These are phyloP conservation scores for Glycine soja DNA, from an alignment of 306 rosid species.

Conservation along the genomic window DNA sequence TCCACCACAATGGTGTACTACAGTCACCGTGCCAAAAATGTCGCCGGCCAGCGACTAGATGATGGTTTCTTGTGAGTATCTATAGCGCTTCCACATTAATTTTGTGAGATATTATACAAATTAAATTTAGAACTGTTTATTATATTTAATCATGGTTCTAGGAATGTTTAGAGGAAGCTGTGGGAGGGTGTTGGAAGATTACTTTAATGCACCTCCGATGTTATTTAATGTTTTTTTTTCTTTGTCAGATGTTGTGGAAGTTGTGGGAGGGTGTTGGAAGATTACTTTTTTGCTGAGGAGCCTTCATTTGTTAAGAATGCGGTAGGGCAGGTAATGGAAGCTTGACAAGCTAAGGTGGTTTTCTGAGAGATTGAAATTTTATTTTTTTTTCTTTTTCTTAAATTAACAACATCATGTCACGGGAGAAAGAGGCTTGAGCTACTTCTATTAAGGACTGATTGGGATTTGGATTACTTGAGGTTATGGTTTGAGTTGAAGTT, in stretches of 20 bases:
- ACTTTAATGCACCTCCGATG: background rate
- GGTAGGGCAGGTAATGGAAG: constrained; percentile 37
- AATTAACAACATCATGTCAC: too few relatives aligned
- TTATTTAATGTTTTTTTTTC: background rate
- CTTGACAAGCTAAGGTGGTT: background rate
- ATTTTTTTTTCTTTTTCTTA: background rate
- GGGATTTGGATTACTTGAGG: too few relatives aligned
- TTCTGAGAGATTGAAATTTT: background rate
- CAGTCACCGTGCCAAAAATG: too few relatives aligned
- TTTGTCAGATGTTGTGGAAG: constrained; percentile 36
- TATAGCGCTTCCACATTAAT: background rate
- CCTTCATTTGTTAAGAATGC: constrained; percentile 40
- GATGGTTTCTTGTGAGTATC: constrained; percentile 45
- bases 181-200: too few relatives aligned
- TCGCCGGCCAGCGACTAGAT: background rate
- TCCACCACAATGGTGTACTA: too few relatives aligned
- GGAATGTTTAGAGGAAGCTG: constrained; percentile 30
- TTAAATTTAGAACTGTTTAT: constrained; percentile 3
- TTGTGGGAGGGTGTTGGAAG: constrained; percentile 51
- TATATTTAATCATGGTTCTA: background rate
- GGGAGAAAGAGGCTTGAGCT: too few relatives aligned
- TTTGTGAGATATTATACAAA: background rate
- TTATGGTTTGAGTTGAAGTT: too few relatives aligned
- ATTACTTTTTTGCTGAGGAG: constrained; percentile 27
- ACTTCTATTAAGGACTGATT: too few relatives aligned